phyloP scores from a whole-genome alignment of 1,284 basidiomycete species.

The Irpex lacteus region DNA sequence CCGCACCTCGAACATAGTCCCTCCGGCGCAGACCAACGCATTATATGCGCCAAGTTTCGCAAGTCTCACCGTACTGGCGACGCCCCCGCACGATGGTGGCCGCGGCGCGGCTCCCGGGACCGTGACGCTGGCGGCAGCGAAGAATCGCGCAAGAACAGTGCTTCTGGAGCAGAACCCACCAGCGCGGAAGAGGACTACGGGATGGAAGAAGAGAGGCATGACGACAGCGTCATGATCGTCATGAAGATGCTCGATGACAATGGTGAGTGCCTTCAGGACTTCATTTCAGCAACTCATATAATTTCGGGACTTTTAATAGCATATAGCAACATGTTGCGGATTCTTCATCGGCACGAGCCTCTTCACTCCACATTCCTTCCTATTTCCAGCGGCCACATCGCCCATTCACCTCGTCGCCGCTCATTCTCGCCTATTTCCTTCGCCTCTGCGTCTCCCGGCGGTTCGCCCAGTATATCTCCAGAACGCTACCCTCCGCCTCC shows the following conservation, averaged over 20 bases:
- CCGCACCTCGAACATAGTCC: slow-evolving; percentile 14
- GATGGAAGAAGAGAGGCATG: slow-evolving; percentile 14
- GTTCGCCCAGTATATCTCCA: slow-evolving; percentile 9
- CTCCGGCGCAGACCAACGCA: slow-evolving; percentile 15
- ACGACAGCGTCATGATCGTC: slow-evolving; percentile 50
- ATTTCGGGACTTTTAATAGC: slow-evolving; percentile 32
- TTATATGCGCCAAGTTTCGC: slow-evolving; percentile 52
- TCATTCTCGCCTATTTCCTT: slow-evolving; percentile 17
- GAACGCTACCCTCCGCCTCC: slow-evolving; percentile 14
- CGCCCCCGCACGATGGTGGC: slow-evolving; percentile 20
- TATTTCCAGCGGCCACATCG: slow-evolving; percentile 5
- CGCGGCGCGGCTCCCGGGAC: slow-evolving; percentile 23
- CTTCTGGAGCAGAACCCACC: neutral
- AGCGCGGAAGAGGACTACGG: slow-evolving; percentile 4
- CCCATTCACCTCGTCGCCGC: slow-evolving; percentile 6
- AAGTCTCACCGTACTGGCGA: slow-evolving; percentile 3
- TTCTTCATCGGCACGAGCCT: slow-evolving; percentile 54
- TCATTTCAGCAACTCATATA: slow-evolving; percentile 9
- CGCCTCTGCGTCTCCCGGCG: slow-evolving; percentile 8
- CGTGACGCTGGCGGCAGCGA: slow-evolving; percentile 18
- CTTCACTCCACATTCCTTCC: slow-evolving; percentile 45
- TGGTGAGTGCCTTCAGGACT: slow-evolving; percentile 33
- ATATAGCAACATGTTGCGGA: slow-evolving; percentile 52
- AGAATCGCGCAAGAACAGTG: slow-evolving; percentile 12
- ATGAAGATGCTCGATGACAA: slow-evolving; percentile 54